Evolutionary conservation across 2,329 filamentous ascomycete species (phyloP), one percentile per base, ranked within the genome.

Genomic region (Colletotrichum sp.): DNA sequence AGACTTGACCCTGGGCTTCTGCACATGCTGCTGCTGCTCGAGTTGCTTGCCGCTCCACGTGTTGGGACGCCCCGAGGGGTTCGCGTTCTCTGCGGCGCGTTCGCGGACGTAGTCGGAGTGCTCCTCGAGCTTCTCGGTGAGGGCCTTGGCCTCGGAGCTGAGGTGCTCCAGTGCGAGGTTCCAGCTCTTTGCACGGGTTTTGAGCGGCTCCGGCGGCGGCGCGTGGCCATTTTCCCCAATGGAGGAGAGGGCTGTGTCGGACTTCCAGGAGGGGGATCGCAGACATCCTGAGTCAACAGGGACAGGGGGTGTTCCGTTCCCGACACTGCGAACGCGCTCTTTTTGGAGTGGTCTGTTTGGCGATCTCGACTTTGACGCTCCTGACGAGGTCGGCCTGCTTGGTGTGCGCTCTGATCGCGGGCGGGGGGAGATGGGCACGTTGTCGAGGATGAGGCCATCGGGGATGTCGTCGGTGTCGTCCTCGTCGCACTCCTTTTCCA

Each of bases 111-210:
- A 34, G 74, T 93, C 92, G 12, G 94, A 93, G 79, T 95, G 94
- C 81, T 94, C 93, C 81, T 96, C 95, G n/a, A 97, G 87, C 80
- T 94, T 95, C 80, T 95, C 93, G 0, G 95, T 96, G 73, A 97
- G 84, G 26, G 92, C 92, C 82, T 93, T 93, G 13, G 94, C 93
- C 81, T 97, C 95, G 6, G 91, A 86, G 76, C 91, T 95, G 71
- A 97, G 87, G 65, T 93, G 91, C 1, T 90, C 90, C 79, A 94
- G 86, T 18, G 93, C 93, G 16, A 92, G 89, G 67, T 92, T 94
- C 95, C 95, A 97, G 78, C 94, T 95, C 83, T 93, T 93, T 32
- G 93, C 92, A 68, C 93, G 89, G 44, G 88, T 84, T 78, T 91
- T 90, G 9, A 85, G 76, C 0, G 89, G 87, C 28, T 86, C 88